Evolutionary conservation across 805 yeast species (phyloP), one percentile per base, ranked within the genome.

Genomic region (Metschnikowia chrysomelidarum): DNA sequence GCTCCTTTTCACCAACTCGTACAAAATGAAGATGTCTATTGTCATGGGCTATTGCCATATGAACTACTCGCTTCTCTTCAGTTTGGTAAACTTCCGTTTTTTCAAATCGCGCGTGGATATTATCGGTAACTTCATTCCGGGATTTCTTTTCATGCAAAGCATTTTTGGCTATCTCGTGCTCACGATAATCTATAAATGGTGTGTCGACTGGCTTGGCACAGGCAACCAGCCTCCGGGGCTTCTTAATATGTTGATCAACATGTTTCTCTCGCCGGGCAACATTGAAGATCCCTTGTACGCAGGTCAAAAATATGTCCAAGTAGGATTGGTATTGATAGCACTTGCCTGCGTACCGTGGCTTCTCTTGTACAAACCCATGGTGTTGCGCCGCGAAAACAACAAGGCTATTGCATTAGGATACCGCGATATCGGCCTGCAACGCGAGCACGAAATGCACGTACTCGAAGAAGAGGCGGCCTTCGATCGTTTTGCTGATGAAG

Each of bases 341-440:
- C 62, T 79, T 40, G 57, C 77, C 15, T 82, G 89, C 67, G 77
- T 82, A 19, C 89, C 89, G n/a, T 82, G 87, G 78, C 61, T 82
- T 46, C 67, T 82, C 32, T 53, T 82, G 16, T 71, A 71, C 43
- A 82, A 82, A 51, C 89, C 89, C n/a, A 57, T 81, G 42, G 53
- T 54, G 10, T 54, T 67, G 35, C 57, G 60, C 62, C 66, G 66
- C 38, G 44, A 55, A 32, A 46, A 59, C 24, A 62, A 65, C 22
- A 59, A 59, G 24, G 62, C 56, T 2, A 32, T 42, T 17, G 34
- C 53, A 25, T 44, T 63, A 34, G 73, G 73, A 1, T 67, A 64
- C 36, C 49, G 48, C n/a, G 67, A 67, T 35, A 41, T 67, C 13
- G 51, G 59, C 29, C 62, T 61, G 7, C 62, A 51, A 36, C 44